Base-by-base conservation (phyloP, 805 yeast genomes). In the Zygosaccharomyces rouxii region DNA sequence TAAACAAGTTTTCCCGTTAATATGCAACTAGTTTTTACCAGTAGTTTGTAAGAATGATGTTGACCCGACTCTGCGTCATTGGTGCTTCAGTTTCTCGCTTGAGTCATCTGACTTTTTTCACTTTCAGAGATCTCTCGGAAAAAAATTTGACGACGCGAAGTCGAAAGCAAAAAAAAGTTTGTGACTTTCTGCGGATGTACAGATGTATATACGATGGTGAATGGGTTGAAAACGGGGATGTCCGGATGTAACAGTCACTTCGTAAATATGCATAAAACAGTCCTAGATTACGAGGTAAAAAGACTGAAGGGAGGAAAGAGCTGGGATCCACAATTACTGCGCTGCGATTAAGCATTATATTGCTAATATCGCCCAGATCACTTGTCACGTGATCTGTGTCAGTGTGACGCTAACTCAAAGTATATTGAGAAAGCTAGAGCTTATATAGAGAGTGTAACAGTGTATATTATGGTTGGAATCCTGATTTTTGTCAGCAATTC, bases 21-120 rank as follows among this genome's bases (percentile, higher is more conserved):
- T 18, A 13, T 11, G 44, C 28, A 41, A 13, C 7, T 29, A 23
- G 23, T 29, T 41, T 28, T 41, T 22, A 41, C 44, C 28, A 29
- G 14, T 41, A 29, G 35, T 33, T 16, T 29, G 44, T 18, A 41
- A 41, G 35, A 41, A 29, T 29, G 33, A 41, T 31, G 11, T 29
- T 11, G 44, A 23, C 44, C 35, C 35, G 31, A 23, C 26, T 19
- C 44, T 41, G 35, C 14, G 44, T 21, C 22, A 16, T 21, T 23
- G 37, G 13, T 23, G 44, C 44, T 41, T 29, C 26, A 33, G 44
- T 41, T 29, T 22, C 35, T 41, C 19, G 37, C 19, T 18, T 41
- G 37, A 41, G 26, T 41, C 44, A 41, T 21, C 22, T 14, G n/a
- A 4, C 18, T 31, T 42, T 29, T 30, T 30, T 29, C 26, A 10